These are phyloP conservation scores for Sodiomyces alkalinus DNA, from an alignment of 2,329 filamentous ascomycete species.

Conservation along the genomic window DNA sequence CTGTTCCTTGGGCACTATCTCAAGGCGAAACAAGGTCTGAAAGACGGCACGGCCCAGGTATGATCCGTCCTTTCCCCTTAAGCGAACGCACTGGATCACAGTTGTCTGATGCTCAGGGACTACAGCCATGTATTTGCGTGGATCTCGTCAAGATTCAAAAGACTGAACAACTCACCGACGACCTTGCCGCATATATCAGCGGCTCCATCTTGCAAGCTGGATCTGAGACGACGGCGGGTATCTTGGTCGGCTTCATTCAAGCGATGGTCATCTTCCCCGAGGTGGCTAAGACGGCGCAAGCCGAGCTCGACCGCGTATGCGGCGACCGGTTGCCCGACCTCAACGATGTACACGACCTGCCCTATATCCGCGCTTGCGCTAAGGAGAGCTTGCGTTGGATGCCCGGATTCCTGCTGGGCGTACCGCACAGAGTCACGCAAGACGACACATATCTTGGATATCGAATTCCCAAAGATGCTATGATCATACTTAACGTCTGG, in stretches of 20 bases:
- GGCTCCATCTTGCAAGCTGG: slow-evolving; percentile 23
- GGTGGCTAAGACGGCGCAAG: slow-evolving; percentile 24
- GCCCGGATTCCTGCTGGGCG: slow-evolving; percentile 20
- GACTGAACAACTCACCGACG: slow-evolving; percentile 12
- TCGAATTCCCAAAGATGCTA: slow-evolving; percentile 25
- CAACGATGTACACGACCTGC: slow-evolving; percentile 25
- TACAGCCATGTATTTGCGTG: slow-evolving; percentile 14
- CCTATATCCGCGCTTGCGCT: slow-evolving; percentile 29
- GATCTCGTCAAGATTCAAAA: slow-evolving; percentile 11
- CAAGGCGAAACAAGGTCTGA: too few species aligned
- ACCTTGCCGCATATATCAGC: slow-evolving; percentile 16
- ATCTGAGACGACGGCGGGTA: slow-evolving; percentile 26
- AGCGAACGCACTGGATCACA: too few species aligned
- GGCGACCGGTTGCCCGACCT: slow-evolving; percentile 27
- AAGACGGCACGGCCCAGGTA: too few species aligned
- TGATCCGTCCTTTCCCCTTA: too few species aligned
- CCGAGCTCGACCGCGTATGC: slow-evolving; percentile 26
- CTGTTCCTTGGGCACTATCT: too few species aligned
- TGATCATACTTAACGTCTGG: slow-evolving; percentile 26
- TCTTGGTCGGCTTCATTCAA: slow-evolving; percentile 25
- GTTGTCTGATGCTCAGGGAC: too few species aligned
- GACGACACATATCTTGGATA: slow-evolving; percentile 23
- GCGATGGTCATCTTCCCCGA: slow-evolving; percentile 28
- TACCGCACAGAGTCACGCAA: slow-evolving; percentile 20
- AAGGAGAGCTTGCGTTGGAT: slow-evolving; percentile 33